These are phyloP conservation scores for Xanthoparmelia taractica DNA, from an alignment of 495 filamentous ascomycete species.

Conservation along the genomic window DNA sequence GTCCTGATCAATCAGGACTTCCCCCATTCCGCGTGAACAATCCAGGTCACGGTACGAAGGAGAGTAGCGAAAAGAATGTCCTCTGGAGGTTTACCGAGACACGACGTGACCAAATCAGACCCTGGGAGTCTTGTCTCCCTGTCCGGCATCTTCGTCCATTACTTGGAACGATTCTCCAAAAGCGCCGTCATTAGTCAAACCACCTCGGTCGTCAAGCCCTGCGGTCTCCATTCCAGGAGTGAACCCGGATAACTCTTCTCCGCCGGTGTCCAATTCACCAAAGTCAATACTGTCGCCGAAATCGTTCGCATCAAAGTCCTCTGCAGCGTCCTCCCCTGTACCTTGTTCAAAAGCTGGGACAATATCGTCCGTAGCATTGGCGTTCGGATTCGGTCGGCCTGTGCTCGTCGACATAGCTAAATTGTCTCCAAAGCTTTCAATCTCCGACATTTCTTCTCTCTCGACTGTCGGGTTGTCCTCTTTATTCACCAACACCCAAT, in stretches of 20 bases:
- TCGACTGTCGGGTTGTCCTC: conserved; percentile 30
- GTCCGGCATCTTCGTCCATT: conserved; percentile 35
- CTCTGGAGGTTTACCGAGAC: background rate
- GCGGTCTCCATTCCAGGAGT: conserved; percentile 45
- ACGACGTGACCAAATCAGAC: conserved; percentile 1
- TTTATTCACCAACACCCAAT: conserved; percentile 55
- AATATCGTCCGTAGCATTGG: conserved; percentile 29
- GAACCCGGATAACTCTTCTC: conserved; percentile 55
- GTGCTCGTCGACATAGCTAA: conserved; percentile 12
- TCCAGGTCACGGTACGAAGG: background rate
- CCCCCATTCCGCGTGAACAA: background rate
- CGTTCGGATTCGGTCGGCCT: conserved; percentile 20
- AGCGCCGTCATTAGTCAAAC: conserved; percentile 49
- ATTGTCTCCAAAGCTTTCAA: conserved; percentile 21
- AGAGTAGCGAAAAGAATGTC: background rate
- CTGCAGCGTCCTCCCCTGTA: conserved; percentile 21
- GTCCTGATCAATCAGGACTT: background rate
- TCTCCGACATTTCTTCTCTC: conserved; percentile 14
- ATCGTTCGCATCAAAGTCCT: conserved; percentile 37
- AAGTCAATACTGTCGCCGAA: conserved; percentile 43
- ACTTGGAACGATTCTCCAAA: conserved; percentile 58
- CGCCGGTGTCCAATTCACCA: conserved; percentile 53
- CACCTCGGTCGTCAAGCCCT: conserved; percentile 35
- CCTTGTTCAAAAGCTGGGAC: conserved; percentile 29
- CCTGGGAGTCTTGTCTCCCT: background rate